Evolutionary conservation across 1,284 basidiomycete genomes (phyloP).

Genomic region (Melanopsichium pennsylvanicum): DNA sequence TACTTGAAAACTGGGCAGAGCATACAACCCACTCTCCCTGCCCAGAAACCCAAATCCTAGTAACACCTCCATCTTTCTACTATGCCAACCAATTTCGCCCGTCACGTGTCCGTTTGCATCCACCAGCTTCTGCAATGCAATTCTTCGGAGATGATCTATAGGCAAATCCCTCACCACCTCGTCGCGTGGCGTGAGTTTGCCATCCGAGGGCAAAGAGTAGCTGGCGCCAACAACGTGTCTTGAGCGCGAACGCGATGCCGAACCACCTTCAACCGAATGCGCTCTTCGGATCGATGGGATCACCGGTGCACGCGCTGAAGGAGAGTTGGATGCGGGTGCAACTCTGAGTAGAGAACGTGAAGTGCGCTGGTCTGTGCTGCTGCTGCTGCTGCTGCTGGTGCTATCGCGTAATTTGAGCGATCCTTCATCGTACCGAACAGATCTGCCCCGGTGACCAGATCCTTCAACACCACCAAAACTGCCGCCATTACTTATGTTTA

Average conservation of each 20-base stretch:
- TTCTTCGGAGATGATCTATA: slow-evolving; percentile 74
- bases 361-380: no score
- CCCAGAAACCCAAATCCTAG: slow-evolving; percentile 89
- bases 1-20: slow-evolving; percentile 56
- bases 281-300: slow-evolving; percentile 38
- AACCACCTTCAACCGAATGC: slow-evolving; percentile 39
- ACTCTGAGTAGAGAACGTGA: slow-evolving; percentile 24
- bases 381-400: slow-evolving; percentile 8
- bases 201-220: slow-evolving; percentile 18
- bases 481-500: no score
- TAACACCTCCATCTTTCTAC: slow-evolving; percentile 94
- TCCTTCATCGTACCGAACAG: slow-evolving; percentile 34
- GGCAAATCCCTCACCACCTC: slow-evolving; percentile 72
- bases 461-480: background rate
- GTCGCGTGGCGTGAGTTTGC: slow-evolving; percentile 28
- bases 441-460: slow-evolving; percentile 10
- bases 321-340: slow-evolving; percentile 5
- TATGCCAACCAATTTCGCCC: slow-evolving; percentile 92
- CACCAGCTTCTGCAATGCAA: slow-evolving; percentile 77
- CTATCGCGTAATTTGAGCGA: background rate
- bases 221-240: slow-evolving; percentile 17
- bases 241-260: slow-evolving; percentile 51
- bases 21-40: slow-evolving; percentile 88
- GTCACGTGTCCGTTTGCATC: slow-evolving; percentile 85
- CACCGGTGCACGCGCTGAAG: slow-evolving; percentile 7